Evolutionary conservation across 805 yeast genomes (phyloP), one percentile per base, ranked within the genome.

Genomic region (Priceomyces fermenticarens): DNA sequence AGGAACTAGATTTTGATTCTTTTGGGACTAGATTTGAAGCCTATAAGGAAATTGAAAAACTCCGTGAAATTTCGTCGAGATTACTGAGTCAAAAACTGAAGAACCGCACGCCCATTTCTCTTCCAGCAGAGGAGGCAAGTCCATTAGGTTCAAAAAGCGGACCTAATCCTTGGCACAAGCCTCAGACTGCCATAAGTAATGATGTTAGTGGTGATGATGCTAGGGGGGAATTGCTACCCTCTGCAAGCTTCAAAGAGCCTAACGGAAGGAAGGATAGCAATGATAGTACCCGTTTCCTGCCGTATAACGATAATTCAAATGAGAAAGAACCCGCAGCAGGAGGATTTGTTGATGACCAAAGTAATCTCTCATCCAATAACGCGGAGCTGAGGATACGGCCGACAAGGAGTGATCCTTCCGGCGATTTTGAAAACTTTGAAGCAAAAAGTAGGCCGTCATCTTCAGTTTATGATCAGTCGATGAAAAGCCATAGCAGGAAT

Each of bases 11-110:
- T 42, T 91, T 93, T 39, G 74, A 80, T 36, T 86, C 96, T 3
- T 93, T 93, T 67, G 99, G 99, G 20, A 90, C 97, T 0, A 76
- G 99, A 48, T 93, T 89, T 63, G 97, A 90, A 60, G 79, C 93
- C 35, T 83, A 80, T 62, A 89, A 88, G 57, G 96, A 88, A 58
- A 91, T 93, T 52, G 95, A 88, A 58, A 77, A 80, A 29, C 66
- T 85, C 52, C 72, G 72, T 44, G 55, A 59, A 40, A 50, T 44
- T 17, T 28, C 45, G 10, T 43, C 51, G 16, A 44, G 52, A 37
- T 36, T 47, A 25, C 51, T 61, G 36, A 59, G 60, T 43, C 65
- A 65, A 41, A 57, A 67, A 30, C 36, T 54, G 14, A 48, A 46
- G 20, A 13, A 15, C 23, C 36, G 32, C 10, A 8, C 15, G 20